Evolutionary conservation across 192 early-diverging fungal genomes (phyloP).

Genomic region (Entophlyctis helioformis): DNA sequence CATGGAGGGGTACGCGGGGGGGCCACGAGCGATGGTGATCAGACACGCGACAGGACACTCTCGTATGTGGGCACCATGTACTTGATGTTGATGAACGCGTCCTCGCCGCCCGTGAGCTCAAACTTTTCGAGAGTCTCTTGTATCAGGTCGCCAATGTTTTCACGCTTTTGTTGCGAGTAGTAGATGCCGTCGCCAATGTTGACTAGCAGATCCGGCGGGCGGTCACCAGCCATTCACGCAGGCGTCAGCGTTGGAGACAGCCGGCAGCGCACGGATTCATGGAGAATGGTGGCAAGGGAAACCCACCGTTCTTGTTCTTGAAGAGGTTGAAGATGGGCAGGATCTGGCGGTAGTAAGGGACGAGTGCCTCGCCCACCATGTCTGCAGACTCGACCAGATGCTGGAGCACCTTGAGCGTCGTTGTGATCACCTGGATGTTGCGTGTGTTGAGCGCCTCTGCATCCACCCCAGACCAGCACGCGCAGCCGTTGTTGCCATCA

Average conservation of each 20-base stretch:
- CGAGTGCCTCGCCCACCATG: conserved; percentile 53
- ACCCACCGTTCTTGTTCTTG: conserved; percentile 51
- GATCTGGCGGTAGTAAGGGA: conserved; percentile 53
- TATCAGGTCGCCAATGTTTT: conserved; percentile 55
- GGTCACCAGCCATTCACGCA: too few species aligned
- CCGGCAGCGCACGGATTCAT: too few species aligned
- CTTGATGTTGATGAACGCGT: conserved; percentile 61
- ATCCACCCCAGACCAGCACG: not conserved
- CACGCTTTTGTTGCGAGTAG: conserved; percentile 53
- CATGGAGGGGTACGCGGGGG: too few species aligned
- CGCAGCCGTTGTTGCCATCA: not conserved
- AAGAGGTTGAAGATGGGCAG: conserved; percentile 51
- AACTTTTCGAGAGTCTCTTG: conserved; percentile 55
- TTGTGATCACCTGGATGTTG: conserved; percentile 50
- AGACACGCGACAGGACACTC: conserved; percentile 22
- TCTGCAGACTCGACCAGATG: conserved; percentile 51
- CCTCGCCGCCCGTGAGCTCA: conserved; percentile 50
- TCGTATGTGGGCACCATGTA: conserved; percentile 47
- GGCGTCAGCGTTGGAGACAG: too few species aligned
- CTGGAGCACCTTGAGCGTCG: conserved; percentile 47
- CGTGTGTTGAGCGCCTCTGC: conserved; percentile 54
- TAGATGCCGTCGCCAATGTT: conserved; percentile 55
- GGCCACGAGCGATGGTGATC: not conserved
- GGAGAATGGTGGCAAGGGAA: too few species aligned
- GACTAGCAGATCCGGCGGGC: conserved; percentile 18